Evolutionary conservation across 2,329 filamentous ascomycete genomes (phyloP), one percentile per base, ranked within the genome.

Genomic region (Claviceps purpurea): DNA sequence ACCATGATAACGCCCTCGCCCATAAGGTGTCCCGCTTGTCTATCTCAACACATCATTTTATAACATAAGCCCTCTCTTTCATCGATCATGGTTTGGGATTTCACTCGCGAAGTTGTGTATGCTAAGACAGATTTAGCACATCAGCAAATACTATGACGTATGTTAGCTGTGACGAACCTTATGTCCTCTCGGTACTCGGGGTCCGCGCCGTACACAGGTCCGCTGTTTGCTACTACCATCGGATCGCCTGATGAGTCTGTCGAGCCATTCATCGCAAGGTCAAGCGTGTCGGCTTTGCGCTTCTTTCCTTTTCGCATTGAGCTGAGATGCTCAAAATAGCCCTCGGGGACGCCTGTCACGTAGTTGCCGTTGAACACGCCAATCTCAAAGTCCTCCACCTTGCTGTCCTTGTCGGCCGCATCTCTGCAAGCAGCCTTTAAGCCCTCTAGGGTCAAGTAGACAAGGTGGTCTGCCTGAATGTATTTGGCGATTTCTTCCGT

Each of bases 311-410:
- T 84, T 65, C 87, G 76, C 18, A 89, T 69, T 54, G 76, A 72
- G 67, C 87, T 84, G 5, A 94, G 74, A 61, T 89, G 87, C 58
- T 87, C 81, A 59, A 96, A 93, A 70, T 96, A 96, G 40, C 78
- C 82, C 6, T 82, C 77, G 1, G 84, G 79, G 1, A 96, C 85
- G 0, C 81, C 81, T 0, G 91, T 96, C 55, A 87, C 76, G 67
- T 96, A 96, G 57, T 82, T 81, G 46, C 91, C 91, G 62, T 83
- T 89, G 71, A 97, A 96, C 8, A 96, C 90, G 51, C 91, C 90
- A 2, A 94, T 82, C 64, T 97, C 91, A 58, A 96, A 96, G 52
- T 84, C 73, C 8, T 73, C 73, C 60, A 78, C 64, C 39, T 68
- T 65, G 38, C 72, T 70, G 55, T 77, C 69, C 52, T 77, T 70